phyloP scores from a whole-genome alignment of 192 early-diverging fungal species.

The Backusella circina region DNA sequence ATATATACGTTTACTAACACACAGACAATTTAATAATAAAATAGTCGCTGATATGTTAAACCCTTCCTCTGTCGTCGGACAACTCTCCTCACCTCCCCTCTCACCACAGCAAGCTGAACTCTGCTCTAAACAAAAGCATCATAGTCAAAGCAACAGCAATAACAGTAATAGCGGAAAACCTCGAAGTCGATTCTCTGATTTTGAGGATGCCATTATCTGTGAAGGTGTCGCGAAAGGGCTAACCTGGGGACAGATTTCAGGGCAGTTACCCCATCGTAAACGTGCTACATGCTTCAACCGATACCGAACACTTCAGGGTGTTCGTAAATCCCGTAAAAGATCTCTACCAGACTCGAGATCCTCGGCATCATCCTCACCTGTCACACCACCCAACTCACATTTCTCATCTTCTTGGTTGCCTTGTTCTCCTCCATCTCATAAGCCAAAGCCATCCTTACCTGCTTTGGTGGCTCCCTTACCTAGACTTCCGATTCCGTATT shows the following conservation, averaged over 20 bases:
- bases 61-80: not conserved
- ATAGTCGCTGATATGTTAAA: constrained; percentile 23
- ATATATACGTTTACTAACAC: not conserved
- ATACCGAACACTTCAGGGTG: constrained; percentile 31
- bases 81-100: not conserved
- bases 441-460: not conserved
- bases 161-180: constrained; percentile 15
- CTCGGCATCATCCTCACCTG: not conserved
- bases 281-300: constrained; percentile 38
- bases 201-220: constrained; percentile 33
- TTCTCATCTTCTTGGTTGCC: not conserved
- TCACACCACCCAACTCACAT: constrained; percentile 7
- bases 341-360: not conserved
- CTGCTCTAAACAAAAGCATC: not conserved
- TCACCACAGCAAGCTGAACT: constrained; percentile 1
- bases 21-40: not conserved
- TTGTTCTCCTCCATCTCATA: not conserved
- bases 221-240: constrained; percentile 36
- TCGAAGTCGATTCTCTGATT: constrained; percentile 31
- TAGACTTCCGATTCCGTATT: constrained; percentile 7
- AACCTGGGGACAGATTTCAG: constrained; percentile 36
- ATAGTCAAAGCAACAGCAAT: not conserved
- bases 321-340: constrained; percentile 31
- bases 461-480: constrained; percentile 7
- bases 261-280: constrained; percentile 32